Evolutionary conservation across 2,329 filamentous ascomycete species (phyloP), one percentile per base, ranked within the genome.

Genomic region (Anthostomella pinea): DNA sequence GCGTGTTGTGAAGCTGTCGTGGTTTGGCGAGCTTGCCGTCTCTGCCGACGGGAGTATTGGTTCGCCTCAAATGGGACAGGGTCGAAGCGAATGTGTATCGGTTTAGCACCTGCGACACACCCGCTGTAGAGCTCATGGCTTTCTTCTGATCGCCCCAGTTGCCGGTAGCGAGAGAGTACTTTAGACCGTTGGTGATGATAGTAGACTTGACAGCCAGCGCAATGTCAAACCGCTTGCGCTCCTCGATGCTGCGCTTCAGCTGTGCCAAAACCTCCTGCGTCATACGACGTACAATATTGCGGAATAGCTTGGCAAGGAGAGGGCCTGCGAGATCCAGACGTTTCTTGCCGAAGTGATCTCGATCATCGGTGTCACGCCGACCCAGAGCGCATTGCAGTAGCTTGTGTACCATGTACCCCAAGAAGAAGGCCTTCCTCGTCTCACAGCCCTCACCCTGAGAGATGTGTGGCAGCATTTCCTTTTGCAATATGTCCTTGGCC

Each of bases 101-200:
- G 70, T 96, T 98, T 57, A 98, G 69, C 67, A 98, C 94, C 67
- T 98, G 93, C 30, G 91, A 97, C 30, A 98, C 93, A 74, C 93
- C 94, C 30, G 93, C 93, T 48, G 94, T 97, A 1, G 90, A 87
- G 52, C 85, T 91, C 54, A 87, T 86, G 14, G 93, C 90, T 72
- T 97, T 98, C 77, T 97, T 98, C 70, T 98, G 93, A 51, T 98
- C 93, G 58, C 93, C 94, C 94, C 93, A 98, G 67, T 98, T 98
- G 50, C 93, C 93, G 10, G 93, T 98, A 17, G 93, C 91, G 45
- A 98, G 73, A 34, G 93, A 96, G 66, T 98, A 98, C 61, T 96
- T 95, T 49, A 98, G 69, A 32, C 91, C 93, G 58, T 93, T 94
- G 14, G 90, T 95, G 50, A 98, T 75, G 14, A 93, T 95, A 45